Evolutionary conservation across 2,329 filamentous ascomycete genomes (phyloP).

Genomic region (Fusarium sublunatum): DNA sequence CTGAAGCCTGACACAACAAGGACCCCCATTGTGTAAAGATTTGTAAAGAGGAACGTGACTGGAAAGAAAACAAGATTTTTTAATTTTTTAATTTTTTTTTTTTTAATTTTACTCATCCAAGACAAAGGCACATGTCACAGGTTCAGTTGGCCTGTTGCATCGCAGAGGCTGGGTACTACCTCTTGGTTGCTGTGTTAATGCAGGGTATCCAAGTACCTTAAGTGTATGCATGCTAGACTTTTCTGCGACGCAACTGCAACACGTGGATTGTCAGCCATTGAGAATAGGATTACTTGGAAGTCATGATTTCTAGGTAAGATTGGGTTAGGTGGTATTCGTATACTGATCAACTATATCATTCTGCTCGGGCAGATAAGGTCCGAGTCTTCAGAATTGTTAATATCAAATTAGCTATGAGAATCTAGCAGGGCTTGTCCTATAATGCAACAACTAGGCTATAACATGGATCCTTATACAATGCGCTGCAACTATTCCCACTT

Average conservation of each 20-base stretch:
- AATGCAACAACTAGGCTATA: too few species aligned
- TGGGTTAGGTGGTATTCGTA: not conserved
- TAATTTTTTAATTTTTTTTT: slow-evolving; percentile 8
- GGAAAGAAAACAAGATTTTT: slow-evolving; percentile 8
- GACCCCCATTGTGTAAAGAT: too few species aligned
- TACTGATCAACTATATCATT: not conserved
- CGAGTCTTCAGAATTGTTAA: too few species aligned
- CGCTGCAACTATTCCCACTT: too few species aligned
- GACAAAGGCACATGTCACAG: slow-evolving; percentile 23
- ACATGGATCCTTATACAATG: too few species aligned
- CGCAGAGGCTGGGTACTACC: slow-evolving; percentile 15
- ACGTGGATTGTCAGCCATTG: slow-evolving; percentile 1
- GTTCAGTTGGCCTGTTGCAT: slow-evolving; percentile 28
- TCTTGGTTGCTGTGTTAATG: slow-evolving; percentile 19
- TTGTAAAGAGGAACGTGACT: too few species aligned
- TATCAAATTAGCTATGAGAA: too few species aligned
- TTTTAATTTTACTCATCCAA: slow-evolving; percentile 12
- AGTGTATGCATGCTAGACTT: slow-evolving; percentile 17
- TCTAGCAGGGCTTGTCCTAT: too few species aligned
- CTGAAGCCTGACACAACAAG: too few species aligned
- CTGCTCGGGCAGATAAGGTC: too few species aligned
- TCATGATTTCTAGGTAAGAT: not conserved
- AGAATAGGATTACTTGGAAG: not conserved
- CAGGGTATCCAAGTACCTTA: slow-evolving; percentile 7
- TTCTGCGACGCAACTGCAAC: slow-evolving; percentile 34